Conservation (phyloP, 306 rosid species). For the Prunus salicina region DNA sequence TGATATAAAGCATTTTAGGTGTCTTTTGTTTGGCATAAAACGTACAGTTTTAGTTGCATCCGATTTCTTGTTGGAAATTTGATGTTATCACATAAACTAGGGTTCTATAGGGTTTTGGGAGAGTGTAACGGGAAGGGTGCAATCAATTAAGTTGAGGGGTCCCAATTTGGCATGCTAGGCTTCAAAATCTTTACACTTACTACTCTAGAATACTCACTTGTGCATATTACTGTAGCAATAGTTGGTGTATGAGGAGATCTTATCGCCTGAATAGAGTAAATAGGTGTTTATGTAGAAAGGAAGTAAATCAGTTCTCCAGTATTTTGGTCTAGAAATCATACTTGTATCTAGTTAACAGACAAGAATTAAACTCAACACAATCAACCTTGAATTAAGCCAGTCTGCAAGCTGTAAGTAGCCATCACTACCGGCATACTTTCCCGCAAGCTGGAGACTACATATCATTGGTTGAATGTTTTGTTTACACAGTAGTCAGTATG, state of each 20-base stretch:
- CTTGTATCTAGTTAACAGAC: no score
- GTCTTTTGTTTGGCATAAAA: not conserved
- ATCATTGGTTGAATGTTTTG: no score
- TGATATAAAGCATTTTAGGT: not conserved
- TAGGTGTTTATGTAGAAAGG: not conserved
- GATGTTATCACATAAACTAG: not conserved
- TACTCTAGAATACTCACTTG: not conserved
- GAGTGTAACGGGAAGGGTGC: not conserved
- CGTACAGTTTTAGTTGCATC: not conserved
- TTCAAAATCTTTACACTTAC: not conserved
- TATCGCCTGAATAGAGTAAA: not conserved
- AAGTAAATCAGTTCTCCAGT: not conserved
- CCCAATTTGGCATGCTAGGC: not conserved
- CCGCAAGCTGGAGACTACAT: no score
- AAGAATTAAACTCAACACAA: not conserved
- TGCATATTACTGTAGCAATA: no score
- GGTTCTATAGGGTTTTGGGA: not conserved
- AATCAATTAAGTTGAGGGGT: not conserved
- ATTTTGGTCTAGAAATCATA: not conserved
- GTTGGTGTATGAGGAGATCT: no score
- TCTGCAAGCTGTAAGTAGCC: not conserved
- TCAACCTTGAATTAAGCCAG: not conserved
- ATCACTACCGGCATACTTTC: not conserved
- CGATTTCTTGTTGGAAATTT: not conserved
- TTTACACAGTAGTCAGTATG: no score